phyloP scores from a whole-genome alignment of 1,284 basidiomycete species.

The Mrakiaceae sp. region DNA sequence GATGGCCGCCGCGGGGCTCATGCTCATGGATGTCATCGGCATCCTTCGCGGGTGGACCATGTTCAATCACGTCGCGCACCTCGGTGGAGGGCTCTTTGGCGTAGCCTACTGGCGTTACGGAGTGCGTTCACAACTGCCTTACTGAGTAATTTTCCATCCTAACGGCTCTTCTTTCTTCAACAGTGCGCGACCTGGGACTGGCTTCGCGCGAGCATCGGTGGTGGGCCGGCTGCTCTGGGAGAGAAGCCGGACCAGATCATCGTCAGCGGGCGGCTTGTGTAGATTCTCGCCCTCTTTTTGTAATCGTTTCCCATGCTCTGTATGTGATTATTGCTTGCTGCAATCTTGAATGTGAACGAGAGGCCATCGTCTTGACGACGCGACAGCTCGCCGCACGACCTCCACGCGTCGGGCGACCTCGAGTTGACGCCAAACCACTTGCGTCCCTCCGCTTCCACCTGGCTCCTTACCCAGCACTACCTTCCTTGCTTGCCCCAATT shows the following conservation, averaged over 20 bases:
- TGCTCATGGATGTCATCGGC: constrained; percentile 9
- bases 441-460: not conserved
- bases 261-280: no score
- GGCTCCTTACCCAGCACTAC: not conserved
- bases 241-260: no score
- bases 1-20: not conserved
- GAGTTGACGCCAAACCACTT: no score
- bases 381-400: no score
- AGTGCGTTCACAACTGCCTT: not conserved
- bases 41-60: constrained; percentile 10
- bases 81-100: constrained; percentile 14
- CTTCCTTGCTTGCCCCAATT: not conserved
- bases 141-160: not conserved
- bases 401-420: no score
- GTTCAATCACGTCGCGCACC: constrained; percentile 15
- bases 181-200: constrained; percentile 14
- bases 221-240: no score
- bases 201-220: not conserved
- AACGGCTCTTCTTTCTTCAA: not conserved
- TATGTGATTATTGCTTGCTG: no score
- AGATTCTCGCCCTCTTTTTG: no score
- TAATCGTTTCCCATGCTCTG: no score
- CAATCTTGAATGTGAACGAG: no score
- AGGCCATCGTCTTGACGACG: no score
- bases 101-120: constrained; percentile 13